Evolutionary conservation across 1,139 yeast genomes (phyloP), one percentile per base, ranked within the genome.

Genomic region (Debaryomyces sp.): DNA sequence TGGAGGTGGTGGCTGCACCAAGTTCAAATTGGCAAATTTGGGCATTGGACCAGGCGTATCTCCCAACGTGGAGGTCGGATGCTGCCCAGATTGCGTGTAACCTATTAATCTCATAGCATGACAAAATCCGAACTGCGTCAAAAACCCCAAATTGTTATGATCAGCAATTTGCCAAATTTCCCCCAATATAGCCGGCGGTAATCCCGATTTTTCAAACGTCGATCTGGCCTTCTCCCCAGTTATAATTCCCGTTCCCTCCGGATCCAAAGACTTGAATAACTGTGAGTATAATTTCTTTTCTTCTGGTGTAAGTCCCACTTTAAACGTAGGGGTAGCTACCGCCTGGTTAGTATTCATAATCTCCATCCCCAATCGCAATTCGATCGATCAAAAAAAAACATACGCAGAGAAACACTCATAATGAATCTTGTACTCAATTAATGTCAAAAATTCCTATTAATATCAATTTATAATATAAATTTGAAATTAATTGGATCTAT

Each of bases 101-200:
- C 96, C 96, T 62, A 95, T 89, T 57, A 90, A 74, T 65, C 99
- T 81, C 82, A 94, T 79, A 26, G 97, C 97, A 49, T 84, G 78
- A 54, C 89, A 82, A 68, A 95, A 95, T 23, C 94, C 94, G 54
- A 80, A 77, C 62, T 86, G 91, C 57, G 89, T 87, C 56, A 95
- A 75, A 63, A 87, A 89, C 0, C 99, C 99, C 56, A 85, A 78
- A 68, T 90, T 91, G 53, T 84, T 85, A 17, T 81, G 79, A 69
- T 94, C 99, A 13, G 96, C 92, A 42, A 88, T 66, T 65, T 89
- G 95, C 99, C 99, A 95, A 52, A 95, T 86, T 66, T 91, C 96
- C 4, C 97, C 97, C 45, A 94, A 74, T 34, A 82, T 73, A 17
- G 84, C 77, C 2, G 96, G 87, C 6, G 96, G 85, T 47, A 94